phyloP scores from a whole-genome alignment of 1,139 yeast genomes.

The Sugiyamaella xylanicola region DNA sequence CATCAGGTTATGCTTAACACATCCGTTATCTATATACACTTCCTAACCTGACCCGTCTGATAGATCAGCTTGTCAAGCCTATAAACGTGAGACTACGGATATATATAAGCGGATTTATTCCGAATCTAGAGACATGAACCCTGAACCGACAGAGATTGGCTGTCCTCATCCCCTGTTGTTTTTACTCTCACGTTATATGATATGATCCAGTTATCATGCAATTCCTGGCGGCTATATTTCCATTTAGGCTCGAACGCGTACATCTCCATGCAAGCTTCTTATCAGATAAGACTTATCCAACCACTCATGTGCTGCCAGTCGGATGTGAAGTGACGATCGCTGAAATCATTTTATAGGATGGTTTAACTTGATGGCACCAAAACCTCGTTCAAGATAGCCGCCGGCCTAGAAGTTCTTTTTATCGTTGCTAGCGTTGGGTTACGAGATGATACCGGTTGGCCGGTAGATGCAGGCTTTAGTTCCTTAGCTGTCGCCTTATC shows the following conservation, averaged over 20 bases:
- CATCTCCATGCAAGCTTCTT: neutral
- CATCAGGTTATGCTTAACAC: too few relatives aligned
- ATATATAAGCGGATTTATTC: too few relatives aligned
- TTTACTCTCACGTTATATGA: neutral
- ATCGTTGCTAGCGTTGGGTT: neutral
- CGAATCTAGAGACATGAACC: neutral
- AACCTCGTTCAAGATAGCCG: neutral
- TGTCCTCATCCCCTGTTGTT: neutral
- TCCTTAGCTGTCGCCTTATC: neutral
- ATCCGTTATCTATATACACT: too few relatives aligned
- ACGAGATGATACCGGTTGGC: neutral
- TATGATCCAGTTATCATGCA: neutral
- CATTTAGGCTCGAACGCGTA: neutral
- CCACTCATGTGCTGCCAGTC: neutral
- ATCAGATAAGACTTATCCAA: neutral
- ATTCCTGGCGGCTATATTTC: neutral
- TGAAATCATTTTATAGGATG: neutral
- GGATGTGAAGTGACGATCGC: neutral
- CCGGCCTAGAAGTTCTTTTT: neutral
- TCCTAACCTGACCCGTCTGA: too few relatives aligned
- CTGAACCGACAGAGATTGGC: neutral
- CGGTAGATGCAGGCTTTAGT: neutral
- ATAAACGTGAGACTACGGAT: too few relatives aligned
- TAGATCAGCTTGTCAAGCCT: too few relatives aligned
- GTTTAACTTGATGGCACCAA: neutral